Percentiles rank a stretch among this genome's conserved stretches.
phyloP scores from a whole-genome alignment of 2,329 filamentous ascomycete species.

The Cladosporium sp. region DNA sequence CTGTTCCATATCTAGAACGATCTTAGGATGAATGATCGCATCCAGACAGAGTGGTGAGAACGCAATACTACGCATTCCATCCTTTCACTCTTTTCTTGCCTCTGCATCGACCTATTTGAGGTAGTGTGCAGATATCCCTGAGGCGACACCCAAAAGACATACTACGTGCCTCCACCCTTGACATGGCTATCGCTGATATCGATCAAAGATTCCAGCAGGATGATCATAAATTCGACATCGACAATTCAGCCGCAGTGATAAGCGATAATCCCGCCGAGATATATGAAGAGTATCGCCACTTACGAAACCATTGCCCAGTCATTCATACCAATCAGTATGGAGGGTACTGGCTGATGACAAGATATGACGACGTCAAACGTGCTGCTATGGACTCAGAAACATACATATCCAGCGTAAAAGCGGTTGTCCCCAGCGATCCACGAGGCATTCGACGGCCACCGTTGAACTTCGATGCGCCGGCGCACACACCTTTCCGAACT shows the following conservation, averaged over 20 bases:
- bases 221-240: not conserved
- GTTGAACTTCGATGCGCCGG: not conserved
- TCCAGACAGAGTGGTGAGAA: no score
- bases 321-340: not conserved
- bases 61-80: no score
- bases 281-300: not conserved
- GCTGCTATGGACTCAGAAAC: not conserved
- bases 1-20: no score
- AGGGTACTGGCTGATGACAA: not conserved
- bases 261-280: not conserved
- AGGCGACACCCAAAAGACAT: no score
- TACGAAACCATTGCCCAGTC: not conserved
- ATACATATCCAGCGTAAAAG: not conserved
- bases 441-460: not conserved
- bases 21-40: no score
- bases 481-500: not conserved
- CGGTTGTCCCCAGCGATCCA: not conserved
- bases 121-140: no score
- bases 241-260: not conserved
- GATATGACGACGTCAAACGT: not conserved
- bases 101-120: no score
- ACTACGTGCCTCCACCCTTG: no score
- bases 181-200: not conserved
- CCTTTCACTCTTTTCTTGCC: no score
- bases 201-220: not conserved